Conservation (phyloP, 352 stramenopile species). For the Pythium pyrilobum region DNA sequence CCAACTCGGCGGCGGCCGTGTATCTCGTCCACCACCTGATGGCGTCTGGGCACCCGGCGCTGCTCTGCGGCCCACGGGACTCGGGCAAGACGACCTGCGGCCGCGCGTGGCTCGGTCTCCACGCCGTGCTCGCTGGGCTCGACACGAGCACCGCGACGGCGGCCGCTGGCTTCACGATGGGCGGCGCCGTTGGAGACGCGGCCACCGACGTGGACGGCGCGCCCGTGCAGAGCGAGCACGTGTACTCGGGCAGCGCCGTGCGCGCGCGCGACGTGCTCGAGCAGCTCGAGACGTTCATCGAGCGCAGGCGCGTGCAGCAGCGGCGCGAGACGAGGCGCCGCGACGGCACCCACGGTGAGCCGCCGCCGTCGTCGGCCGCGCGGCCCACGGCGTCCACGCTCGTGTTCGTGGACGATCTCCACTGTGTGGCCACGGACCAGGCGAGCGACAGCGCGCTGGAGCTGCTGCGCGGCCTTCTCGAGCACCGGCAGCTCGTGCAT, state of each 20-base stretch:
- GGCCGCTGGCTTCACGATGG: not conserved
- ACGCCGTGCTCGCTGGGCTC: not conserved
- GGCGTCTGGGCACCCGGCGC: slow-evolving; percentile 24
- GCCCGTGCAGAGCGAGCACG: slow-evolving; percentile 6
- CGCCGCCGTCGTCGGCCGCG: no score
- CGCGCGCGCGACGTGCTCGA: slow-evolving; percentile 10
- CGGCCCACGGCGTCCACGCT: slow-evolving; percentile 15
- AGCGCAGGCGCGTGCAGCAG: slow-evolving; percentile 11
- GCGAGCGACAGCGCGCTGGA: slow-evolving; percentile 35
- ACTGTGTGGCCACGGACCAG: slow-evolving; percentile 23
- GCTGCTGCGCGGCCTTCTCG: slow-evolving; percentile 38
- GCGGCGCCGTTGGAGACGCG: not conserved
- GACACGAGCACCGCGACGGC: not conserved
- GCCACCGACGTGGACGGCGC: not conserved
- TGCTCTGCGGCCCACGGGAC: slow-evolving; percentile 36
- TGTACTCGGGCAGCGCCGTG: slow-evolving; percentile 14
- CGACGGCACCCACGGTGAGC: not conserved
- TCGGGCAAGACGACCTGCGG: slow-evolving; percentile 47
- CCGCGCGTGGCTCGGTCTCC: slow-evolving; percentile 14
- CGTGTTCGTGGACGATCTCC: slow-evolving; percentile 64
- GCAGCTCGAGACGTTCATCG: slow-evolving; percentile 16
- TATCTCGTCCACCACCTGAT: slow-evolving; percentile 49
- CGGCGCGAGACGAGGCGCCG: not conserved
- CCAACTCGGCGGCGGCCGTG: slow-evolving; percentile 27
- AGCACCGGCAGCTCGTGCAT: slow-evolving; percentile 39